Base-by-base conservation (phyloP, 2,329 filamentous ascomycete genomes). In the Neonectria hederae region DNA sequence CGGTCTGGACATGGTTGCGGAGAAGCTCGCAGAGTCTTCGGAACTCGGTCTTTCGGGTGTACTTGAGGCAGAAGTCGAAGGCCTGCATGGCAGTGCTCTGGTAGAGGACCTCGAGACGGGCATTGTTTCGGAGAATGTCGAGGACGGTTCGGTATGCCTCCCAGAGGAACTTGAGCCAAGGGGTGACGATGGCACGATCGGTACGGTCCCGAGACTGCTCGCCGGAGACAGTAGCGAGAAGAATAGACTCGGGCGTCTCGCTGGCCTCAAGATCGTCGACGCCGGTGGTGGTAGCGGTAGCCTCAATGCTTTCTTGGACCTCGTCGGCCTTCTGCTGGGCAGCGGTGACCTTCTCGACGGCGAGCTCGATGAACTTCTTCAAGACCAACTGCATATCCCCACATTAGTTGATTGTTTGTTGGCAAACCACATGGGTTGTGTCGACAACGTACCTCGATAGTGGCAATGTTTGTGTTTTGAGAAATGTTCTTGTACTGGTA, bases 401-500 rank as follows among this genome's bases (percentile, higher is more conserved):
- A 40, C 56, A 56, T 74, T 70, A 74, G 70, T 51, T 64, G 59
- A 60, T 56, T 64, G 59, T 62, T 56, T 43, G 51, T n/a, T 24
- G 49, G 54, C 53, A 55, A 53, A 38, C 42, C 17, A 55, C 43
- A 21, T 17, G 30, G 54, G 59, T 28, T 59, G n/a, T 22, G 32
- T 30, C 11, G 52, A 56, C 24, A 59, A 76, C 79, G 46, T 83
- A 93, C 92, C 89, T 98, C 96, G 79, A 99, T 99, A 66, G 96
- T 99, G 74, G 89, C 94, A 72, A 99, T 94, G 79, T 98, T 98
- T 74, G 95, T 97, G 84, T 99, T 99, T 82, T 99, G 96, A 60
- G 94, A 95, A 73, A 97, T 98, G 82, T 99, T 99, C 87, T 99
- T 99, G 88, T 99, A 99, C 81, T 97, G 96, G 81, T 98, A 99